Conservation (phyloP, 352 stramenopile species). For the Phytopythium ostracodes region DNA sequence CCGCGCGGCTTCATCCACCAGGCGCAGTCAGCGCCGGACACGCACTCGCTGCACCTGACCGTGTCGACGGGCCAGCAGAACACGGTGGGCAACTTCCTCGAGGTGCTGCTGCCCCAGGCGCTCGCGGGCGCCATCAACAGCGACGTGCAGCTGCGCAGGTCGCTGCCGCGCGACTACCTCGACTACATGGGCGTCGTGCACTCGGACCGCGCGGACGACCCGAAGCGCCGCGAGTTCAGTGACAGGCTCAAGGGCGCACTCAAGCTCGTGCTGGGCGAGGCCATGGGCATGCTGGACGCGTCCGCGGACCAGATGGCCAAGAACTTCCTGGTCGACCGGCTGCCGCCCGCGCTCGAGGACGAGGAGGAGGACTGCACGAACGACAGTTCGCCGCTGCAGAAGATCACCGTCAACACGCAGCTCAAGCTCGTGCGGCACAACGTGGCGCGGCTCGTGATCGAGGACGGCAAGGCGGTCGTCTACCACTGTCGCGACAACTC, state of each 20-base stretch:
- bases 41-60: conserved; percentile 84
- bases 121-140: conserved; percentile 50
- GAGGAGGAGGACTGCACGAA: conserved; percentile 80
- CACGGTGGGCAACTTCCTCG: conserved; percentile 71
- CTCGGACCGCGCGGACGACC: conserved; percentile 56
- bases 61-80: conserved; percentile 89
- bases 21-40: conserved; percentile 50
- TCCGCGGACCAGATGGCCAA: conserved; percentile 79
- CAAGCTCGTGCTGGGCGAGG: conserved; percentile 55
- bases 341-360: conserved; percentile 68
- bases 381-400: conserved; percentile 71
- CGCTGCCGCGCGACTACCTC: conserved; percentile 83
- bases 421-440: conserved; percentile 66
- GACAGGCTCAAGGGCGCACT: conserved; percentile 55
- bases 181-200: conserved; percentile 88
- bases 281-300: conserved; percentile 69
- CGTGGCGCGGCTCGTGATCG: conserved; percentile 67
- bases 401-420: conserved; percentile 78
- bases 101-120: conserved; percentile 59
- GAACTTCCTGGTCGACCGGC: conserved; percentile 73
- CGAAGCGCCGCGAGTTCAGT: conserved; percentile 37
- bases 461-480: conserved; percentile 70
- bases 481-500: conserved; percentile 84
- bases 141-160: conserved; percentile 58
- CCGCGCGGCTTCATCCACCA: conserved; percentile 89